Percentiles rank a stretch among this genome's conserved stretches.
Conservation (phyloP, 2,329 filamentous ascomycete species). For the Aspergillus eucalypticola region DNA sequence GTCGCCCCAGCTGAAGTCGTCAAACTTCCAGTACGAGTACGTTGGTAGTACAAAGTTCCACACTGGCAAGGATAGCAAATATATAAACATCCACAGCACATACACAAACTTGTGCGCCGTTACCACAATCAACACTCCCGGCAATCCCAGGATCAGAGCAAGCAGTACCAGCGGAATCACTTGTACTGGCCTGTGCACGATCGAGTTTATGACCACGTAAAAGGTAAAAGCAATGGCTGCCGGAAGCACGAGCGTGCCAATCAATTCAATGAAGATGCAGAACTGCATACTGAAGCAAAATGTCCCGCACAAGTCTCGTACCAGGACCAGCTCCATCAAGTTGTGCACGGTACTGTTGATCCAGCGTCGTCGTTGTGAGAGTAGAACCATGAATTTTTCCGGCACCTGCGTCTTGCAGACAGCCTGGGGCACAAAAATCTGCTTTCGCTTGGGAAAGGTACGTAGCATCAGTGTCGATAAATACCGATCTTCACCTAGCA, state of each 20-base stretch:
- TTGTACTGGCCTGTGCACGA: slow-evolving; percentile 73
- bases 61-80: slow-evolving; percentile 85
- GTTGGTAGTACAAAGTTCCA: slow-evolving; percentile 96
- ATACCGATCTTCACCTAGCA: slow-evolving; percentile 92
- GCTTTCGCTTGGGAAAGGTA: slow-evolving; percentile 98
- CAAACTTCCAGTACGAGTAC: slow-evolving; percentile 99
- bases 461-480: slow-evolving; percentile 96
- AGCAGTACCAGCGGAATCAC: slow-evolving; percentile 89
- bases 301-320: slow-evolving; percentile 93
- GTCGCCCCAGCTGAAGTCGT: slow-evolving; percentile 99
- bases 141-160: slow-evolving; percentile 87
- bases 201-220: slow-evolving; percentile 89
- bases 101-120: slow-evolving; percentile 93
- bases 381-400: slow-evolving; percentile 83
- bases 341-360: slow-evolving; percentile 99
- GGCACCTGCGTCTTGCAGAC: slow-evolving; percentile 99
- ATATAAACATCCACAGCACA: slow-evolving; percentile 95
- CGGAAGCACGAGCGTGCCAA: slow-evolving; percentile 91
- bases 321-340: slow-evolving; percentile 93
- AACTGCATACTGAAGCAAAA: slow-evolving; percentile 99
- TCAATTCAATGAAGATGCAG: slow-evolving; percentile 89
- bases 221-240: slow-evolving; percentile 97
- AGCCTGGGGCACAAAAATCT: slow-evolving; percentile 96
- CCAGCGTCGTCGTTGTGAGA: slow-evolving; percentile 95
- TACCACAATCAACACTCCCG: slow-evolving; percentile 84